These are phyloP conservation scores for Fraxinus anomala DNA, from an alignment of 257 asterid genomes.

Conservation along the genomic window DNA sequence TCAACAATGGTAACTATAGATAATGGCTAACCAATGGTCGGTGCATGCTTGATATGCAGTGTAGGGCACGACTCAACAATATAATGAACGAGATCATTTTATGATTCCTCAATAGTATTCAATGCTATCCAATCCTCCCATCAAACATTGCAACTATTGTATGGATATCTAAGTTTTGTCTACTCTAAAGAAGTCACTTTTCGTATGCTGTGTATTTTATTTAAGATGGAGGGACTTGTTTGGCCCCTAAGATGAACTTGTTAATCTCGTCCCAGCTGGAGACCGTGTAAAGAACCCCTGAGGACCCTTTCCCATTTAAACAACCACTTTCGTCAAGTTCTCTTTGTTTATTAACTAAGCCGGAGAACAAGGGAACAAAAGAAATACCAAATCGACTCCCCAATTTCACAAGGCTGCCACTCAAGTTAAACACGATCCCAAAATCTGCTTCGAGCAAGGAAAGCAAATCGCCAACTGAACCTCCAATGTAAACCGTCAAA, in stretches of 20 bases:
- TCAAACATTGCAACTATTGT: neutral
- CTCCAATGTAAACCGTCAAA: slow-evolving; percentile 57
- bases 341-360: slow-evolving; percentile 50
- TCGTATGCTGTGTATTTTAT: neutral
- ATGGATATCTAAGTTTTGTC: slow-evolving; percentile 10
- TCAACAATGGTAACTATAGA: no score
- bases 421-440: slow-evolving; percentile 60
- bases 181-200: neutral
- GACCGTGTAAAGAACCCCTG: slow-evolving; percentile 54
- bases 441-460: slow-evolving; percentile 63
- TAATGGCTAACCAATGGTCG: no score
- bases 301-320: slow-evolving; percentile 30
- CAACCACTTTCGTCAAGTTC: slow-evolving; percentile 38
- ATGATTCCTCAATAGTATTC: neutral
- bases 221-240: slow-evolving; percentile 19
- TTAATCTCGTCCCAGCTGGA: slow-evolving; percentile 68
- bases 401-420: slow-evolving; percentile 42
- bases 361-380: slow-evolving; percentile 55
- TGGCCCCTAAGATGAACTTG: slow-evolving; percentile 51
- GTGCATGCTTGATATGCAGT: neutral
- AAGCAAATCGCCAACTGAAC: slow-evolving; percentile 65
- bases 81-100: neutral
- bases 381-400: slow-evolving; percentile 52
- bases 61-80: neutral
- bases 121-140: neutral